phyloP scores from a whole-genome alignment of 805 yeast genomes.

The Monosporozyma solicola region DNA sequence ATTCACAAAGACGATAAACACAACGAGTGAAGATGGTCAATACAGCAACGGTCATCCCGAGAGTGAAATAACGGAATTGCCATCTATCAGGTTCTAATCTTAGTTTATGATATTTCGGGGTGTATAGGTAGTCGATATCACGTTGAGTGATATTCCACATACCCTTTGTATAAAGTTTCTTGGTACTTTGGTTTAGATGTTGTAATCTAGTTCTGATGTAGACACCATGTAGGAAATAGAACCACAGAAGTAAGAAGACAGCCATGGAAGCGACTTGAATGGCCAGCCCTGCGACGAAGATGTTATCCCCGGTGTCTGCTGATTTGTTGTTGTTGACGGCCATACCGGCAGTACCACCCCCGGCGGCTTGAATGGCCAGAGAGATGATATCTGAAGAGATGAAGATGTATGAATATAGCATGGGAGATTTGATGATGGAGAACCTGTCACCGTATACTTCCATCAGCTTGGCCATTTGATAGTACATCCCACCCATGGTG shows the following conservation, averaged over 20 bases:
- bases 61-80: slow-evolving; percentile 37
- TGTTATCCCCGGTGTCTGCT: slow-evolving; percentile 17
- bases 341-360: slow-evolving; percentile 64
- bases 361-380: slow-evolving; percentile 59
- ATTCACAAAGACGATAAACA: slow-evolving; percentile 63
- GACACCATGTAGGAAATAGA: slow-evolving; percentile 37
- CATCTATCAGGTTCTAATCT: slow-evolving; percentile 25
- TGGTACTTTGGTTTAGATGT: slow-evolving; percentile 9
- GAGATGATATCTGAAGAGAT: slow-evolving; percentile 57
- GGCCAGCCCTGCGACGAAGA: slow-evolving; percentile 72
- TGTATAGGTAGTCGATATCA: slow-evolving; percentile 18
- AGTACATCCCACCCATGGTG: slow-evolving; percentile 77
- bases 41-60: slow-evolving; percentile 40
- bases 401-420: slow-evolving; percentile 45
- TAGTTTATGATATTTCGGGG: slow-evolving; percentile 19
- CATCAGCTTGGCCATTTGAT: slow-evolving; percentile 55
- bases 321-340: slow-evolving; percentile 29
- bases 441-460: slow-evolving; percentile 50
- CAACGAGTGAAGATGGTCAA: slow-evolving; percentile 56
- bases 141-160: slow-evolving; percentile 13
- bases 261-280: slow-evolving; percentile 67
- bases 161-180: slow-evolving; percentile 8
- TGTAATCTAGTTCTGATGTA: slow-evolving; percentile 24
- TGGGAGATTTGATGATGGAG: slow-evolving; percentile 34
- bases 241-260: slow-evolving; percentile 44